Evolutionary conservation across 148 eudicot genomes (phyloP), one percentile per base, ranked within the genome.

Genomic region (Rhododendron simsii): DNA sequence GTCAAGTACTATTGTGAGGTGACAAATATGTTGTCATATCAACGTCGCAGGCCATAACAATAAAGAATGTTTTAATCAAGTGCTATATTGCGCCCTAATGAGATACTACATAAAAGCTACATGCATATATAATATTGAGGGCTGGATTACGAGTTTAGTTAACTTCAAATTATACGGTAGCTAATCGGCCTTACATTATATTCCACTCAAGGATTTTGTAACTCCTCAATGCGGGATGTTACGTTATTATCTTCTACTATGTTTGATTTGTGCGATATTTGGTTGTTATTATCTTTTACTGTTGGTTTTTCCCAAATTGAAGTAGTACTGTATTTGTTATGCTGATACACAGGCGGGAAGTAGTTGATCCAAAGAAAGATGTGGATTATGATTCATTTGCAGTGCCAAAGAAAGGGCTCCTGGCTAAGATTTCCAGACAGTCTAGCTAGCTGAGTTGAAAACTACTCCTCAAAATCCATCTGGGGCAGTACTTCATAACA

Each of bases 361-460:
- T 93, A 44, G 75, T 85, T 78, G 91, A 91, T 82, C 90, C 91
- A 80, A 89, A 91, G 63, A 87, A 86, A 67, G 94, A 90, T 83
- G 92, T 93, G 87, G 91, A 92, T 80, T 91, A 93, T 88, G 88
- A 86, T 85, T 94, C 95, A 86, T 93, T 93, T 84, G 88, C 93
- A 5, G 89, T 93, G 48, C 95, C 95, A 50, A 91, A 88, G 83
- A 89, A 91, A 85, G 95, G 95, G 7, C 92, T 92, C 48, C 91
- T 84, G 21, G 85, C 92, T 63, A 81, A 90, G 67, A 86, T 91
- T 45, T 23, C 78, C 51, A 83, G 20, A 87, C 50, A 37, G 33
- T 81, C 39, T 37, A 37, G 39, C 65, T 21, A 28, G 11, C 30
- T 2, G n/a, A 57, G 63, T 57, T 57, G 61, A 57, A 18, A 57